phyloP scores from a whole-genome alignment of 495 filamentous ascomycete genomes.

The Talaromyces stipitatus region DNA sequence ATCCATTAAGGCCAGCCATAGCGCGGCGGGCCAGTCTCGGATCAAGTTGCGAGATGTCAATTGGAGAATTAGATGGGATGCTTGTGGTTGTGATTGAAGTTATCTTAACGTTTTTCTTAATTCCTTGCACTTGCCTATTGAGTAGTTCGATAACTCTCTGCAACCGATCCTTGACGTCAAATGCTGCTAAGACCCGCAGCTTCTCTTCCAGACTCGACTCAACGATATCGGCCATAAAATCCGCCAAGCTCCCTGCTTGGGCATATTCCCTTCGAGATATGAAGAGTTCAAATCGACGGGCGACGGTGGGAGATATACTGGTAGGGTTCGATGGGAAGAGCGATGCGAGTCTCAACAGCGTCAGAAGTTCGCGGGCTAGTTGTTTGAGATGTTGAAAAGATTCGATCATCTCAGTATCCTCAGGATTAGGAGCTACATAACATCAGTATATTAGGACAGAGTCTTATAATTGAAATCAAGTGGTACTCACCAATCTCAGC shows the following conservation, averaged over 20 bases:
- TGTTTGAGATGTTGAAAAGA: constrained; percentile 75
- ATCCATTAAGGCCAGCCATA: constrained; percentile 43
- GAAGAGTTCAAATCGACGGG: constrained; percentile 74
- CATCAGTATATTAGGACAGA: constrained; percentile 1
- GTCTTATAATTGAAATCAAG: not conserved
- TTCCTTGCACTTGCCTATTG: constrained; percentile 64
- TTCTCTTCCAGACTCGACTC: constrained; percentile 83
- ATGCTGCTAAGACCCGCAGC: constrained; percentile 68
- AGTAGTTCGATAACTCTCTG: constrained; percentile 74
- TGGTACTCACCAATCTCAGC: constrained; percentile 50
- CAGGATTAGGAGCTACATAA: constrained; percentile 30
- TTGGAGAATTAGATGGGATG: constrained; percentile 43
- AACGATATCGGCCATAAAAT: constrained; percentile 91
- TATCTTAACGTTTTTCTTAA: constrained; percentile 77
- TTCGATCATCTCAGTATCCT: constrained; percentile 52
- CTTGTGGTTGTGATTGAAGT: constrained; percentile 58
- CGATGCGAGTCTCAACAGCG: constrained; percentile 68
- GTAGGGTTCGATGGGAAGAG: constrained; percentile 56
- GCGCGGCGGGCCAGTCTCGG: constrained; percentile 42
- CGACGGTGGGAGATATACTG: constrained; percentile 72
- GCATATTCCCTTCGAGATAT: constrained; percentile 67
- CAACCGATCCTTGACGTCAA: constrained; percentile 70
- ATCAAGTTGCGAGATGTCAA: constrained; percentile 47
- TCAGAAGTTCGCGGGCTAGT: constrained; percentile 73
- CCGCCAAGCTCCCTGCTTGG: constrained; percentile 83